phyloP scores from a whole-genome alignment of 768 basidiomycete species.

The Boletus insuetus region DNA sequence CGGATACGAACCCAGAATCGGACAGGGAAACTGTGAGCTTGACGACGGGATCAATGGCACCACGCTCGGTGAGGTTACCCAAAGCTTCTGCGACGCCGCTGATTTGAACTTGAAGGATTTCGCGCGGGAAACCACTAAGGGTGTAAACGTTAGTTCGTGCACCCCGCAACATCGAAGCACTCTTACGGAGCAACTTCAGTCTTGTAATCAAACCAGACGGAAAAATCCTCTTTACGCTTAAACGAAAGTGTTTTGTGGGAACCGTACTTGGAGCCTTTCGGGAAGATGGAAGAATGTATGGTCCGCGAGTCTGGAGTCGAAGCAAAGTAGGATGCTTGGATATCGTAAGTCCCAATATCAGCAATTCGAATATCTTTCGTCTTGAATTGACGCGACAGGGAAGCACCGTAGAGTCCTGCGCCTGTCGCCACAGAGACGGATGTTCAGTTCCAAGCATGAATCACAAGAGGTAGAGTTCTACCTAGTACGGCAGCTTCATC shows the following conservation, averaged over 20 bases:
- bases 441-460: background rate
- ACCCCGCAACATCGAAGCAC: background rate
- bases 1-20: constrained; percentile 82
- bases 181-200: constrained; percentile 58
- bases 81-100: constrained; percentile 72
- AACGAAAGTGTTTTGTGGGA: constrained; percentile 86
- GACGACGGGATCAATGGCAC: constrained; percentile 78
- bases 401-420: constrained; percentile 89
- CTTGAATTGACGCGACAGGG: constrained; percentile 85
- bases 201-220: constrained; percentile 77
- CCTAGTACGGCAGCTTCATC: constrained; percentile 95
- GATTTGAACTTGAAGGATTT: constrained; percentile 72
- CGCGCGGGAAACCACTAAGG: constrained; percentile 64
- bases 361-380: constrained; percentile 89
- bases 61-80: constrained; percentile 78
- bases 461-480: constrained; percentile 16
- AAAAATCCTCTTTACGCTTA: constrained; percentile 82
- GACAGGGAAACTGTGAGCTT: constrained; percentile 82
- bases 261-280: constrained; percentile 69
- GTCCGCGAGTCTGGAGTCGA: constrained; percentile 55
- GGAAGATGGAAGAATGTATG: constrained; percentile 77
- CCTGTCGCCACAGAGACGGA: constrained; percentile 32
- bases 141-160: constrained; percentile 1
- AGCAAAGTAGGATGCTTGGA: constrained; percentile 76
- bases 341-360: constrained; percentile 70